Percentiles rank a stretch among this genome's conserved stretches.
These are phyloP conservation scores for Kazachstania viticola DNA, from an alignment of 805 yeast genomes.

Conservation along the genomic window DNA sequence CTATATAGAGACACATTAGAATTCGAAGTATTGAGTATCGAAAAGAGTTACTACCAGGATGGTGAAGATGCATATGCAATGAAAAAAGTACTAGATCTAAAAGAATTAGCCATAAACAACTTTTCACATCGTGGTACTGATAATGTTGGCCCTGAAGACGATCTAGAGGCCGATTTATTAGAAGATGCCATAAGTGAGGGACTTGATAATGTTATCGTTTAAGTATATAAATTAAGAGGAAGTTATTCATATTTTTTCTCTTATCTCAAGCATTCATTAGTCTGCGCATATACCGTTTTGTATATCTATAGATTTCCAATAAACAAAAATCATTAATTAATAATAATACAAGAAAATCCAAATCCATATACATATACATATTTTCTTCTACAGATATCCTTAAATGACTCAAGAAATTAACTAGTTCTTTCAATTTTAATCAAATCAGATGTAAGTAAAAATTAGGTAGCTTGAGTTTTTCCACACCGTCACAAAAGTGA, in stretches of 20 bases:
- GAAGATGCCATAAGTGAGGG: slow-evolving; percentile 25
- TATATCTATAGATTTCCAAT: too few relatives aligned
- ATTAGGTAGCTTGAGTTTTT: slow-evolving; percentile 95
- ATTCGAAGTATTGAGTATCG: slow-evolving; percentile 74
- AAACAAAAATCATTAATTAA: too few relatives aligned
- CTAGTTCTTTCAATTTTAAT: too few relatives aligned
- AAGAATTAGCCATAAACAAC: slow-evolving; percentile 48
- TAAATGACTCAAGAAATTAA: too few relatives aligned
- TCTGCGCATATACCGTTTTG: too few relatives aligned
- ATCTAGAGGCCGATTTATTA: slow-evolving; percentile 38
- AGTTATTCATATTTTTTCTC: too few relatives aligned
- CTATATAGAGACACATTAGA: slow-evolving; percentile 74
- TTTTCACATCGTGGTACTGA: slow-evolving; percentile 30
- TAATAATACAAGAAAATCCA: too few relatives aligned
- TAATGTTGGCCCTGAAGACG: slow-evolving; percentile 34
- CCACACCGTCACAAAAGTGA: slow-evolving; percentile 75
- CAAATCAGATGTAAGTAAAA: too few relatives aligned
- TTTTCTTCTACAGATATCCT: too few relatives aligned
- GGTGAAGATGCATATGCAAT: slow-evolving; percentile 97
- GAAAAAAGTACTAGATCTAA: slow-evolving; percentile 56
- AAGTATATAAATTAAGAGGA: not conserved
- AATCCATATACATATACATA: too few relatives aligned
- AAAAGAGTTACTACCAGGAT: slow-evolving; percentile 86
- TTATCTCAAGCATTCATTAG: too few relatives aligned
- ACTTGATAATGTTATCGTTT: slow-evolving; percentile 12